A percentile compares a stretch with the other conserved stretches of the same genome.
Conservation (phyloP, 257 asterid species). For the Gentiana dahurica region DNA sequence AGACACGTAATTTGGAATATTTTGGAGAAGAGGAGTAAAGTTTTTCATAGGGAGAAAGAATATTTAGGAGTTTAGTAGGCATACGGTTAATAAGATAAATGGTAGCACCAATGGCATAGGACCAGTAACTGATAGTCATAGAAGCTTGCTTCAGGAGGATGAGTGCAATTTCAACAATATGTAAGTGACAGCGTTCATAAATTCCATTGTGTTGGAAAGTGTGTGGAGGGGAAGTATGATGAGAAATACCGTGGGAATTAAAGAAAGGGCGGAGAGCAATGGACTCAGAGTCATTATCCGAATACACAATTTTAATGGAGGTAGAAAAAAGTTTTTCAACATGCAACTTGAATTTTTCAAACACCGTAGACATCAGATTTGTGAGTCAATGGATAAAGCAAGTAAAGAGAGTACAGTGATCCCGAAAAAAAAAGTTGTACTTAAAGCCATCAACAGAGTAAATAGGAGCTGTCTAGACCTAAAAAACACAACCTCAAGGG, state of each 20-base stretch:
- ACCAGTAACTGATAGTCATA: neutral
- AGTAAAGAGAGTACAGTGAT: neutral
- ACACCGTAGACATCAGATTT: conserved; percentile 2
- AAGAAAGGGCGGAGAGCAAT: neutral
- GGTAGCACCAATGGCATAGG: no score
- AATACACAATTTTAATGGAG: neutral
- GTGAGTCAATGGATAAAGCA: neutral
- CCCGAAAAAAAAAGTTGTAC: no score
- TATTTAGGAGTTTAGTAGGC: neutral
- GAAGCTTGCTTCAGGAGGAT: neutral
- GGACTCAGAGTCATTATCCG: conserved; percentile 4
- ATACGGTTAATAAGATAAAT: neutral
- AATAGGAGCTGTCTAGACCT: neutral
- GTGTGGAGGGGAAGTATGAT: neutral
- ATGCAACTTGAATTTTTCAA: neutral
- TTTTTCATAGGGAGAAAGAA: no score
- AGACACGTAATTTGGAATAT: no score
- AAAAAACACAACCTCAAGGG: neutral
- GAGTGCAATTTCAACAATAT: neutral
- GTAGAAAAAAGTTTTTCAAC: neutral
- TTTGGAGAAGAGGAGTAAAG: neutral
- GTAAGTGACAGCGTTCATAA: no score
- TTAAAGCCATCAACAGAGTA: no score
- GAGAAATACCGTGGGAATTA: neutral
- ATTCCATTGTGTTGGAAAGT: conserved; percentile 1